Base-by-base conservation (phyloP, 352 stramenopile species). In the Phytophthora meadii region DNA sequence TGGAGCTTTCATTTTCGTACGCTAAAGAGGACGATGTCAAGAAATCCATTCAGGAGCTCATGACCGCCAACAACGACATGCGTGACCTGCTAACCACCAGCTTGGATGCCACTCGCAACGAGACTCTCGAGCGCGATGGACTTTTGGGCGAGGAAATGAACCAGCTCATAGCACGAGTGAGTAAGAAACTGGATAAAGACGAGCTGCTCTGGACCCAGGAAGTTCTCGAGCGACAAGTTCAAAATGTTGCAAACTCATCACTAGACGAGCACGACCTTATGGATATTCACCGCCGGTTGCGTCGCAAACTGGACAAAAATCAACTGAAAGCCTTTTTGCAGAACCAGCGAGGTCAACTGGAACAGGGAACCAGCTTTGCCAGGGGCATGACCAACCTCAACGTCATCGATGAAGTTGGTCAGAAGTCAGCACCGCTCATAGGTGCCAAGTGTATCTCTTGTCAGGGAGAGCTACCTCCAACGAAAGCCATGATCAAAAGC, bases 171-270 rank as follows among this genome's bases (percentile, higher is more conserved):
- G 72, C 71, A 7, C 82, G 82, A 6, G 78, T 93, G 28, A 86
- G 80, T 50, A 91, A 88, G 61, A 92, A 92, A 37, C 67, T 89
- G 2, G 84, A 93, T 62, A 90, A 91, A 61, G 82, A 90, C 53
- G 80, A 93, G 27, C 68, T 93, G 32, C 68, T 91, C 4, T 93
- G 84, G 84, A 93, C 84, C 0, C 82, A 89, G 45, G 81, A 89
- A 39, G 75, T 91, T 15, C 64, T 91, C 2, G 81, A 91, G 52
- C 67, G 81, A 11, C 74, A 90, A 62, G 71, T 90, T 9, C 75
- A 90, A 25, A 87, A 76, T 32, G 75, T 93, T 24, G 84, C 84
- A 10, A 93, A 90, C 53, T 61, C 68, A 3, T 87, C 81, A 1
- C 64, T 91, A 5, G 82, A 86, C 5, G 84, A 90, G 27, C 62